These are phyloP conservation scores for Sisymbrium altissimum DNA, from an alignment of 345 rosid species.

Conservation along the genomic window DNA sequence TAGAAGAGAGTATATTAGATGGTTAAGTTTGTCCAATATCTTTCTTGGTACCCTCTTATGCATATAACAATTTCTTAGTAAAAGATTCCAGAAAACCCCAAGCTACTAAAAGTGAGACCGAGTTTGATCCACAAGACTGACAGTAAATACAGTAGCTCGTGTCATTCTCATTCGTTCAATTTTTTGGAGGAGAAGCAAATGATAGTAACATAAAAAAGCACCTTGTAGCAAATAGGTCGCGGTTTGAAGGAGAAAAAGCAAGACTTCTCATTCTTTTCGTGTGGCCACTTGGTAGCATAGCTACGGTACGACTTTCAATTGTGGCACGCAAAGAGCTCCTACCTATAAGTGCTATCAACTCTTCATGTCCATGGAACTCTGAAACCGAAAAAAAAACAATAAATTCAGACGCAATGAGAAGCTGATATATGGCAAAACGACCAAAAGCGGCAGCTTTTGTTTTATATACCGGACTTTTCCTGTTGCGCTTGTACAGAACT, in stretches of 20 bases:
- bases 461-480: conserved; percentile 18
- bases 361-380: conserved; percentile 35
- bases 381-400: not conserved
- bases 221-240: conserved; percentile 36
- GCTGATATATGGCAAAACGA: not conserved
- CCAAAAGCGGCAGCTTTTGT: not conserved
- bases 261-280: conserved; percentile 38
- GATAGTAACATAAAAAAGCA: not conserved
- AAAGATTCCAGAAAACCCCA: not conserved
- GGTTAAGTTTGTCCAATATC: not conserved
- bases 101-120: no score
- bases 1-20: not conserved
- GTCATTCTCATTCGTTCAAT: not conserved
- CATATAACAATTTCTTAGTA: conserved; percentile 10
- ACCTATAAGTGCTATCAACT: conserved; percentile 37
- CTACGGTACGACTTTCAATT: conserved; percentile 17
- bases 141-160: not conserved
- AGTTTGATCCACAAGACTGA: not conserved
- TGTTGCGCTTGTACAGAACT: conserved; percentile 14
- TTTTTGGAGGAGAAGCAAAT: not conserved
- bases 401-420: conserved; percentile 3
- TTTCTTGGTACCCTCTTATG: not conserved
- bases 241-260: conserved; percentile 33
- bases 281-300: conserved; percentile 37
- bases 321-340: conserved; percentile 36